These are phyloP conservation scores for Zymoseptoria pseudotritici DNA, from an alignment of 2,329 filamentous ascomycete species.

Conservation along the genomic window DNA sequence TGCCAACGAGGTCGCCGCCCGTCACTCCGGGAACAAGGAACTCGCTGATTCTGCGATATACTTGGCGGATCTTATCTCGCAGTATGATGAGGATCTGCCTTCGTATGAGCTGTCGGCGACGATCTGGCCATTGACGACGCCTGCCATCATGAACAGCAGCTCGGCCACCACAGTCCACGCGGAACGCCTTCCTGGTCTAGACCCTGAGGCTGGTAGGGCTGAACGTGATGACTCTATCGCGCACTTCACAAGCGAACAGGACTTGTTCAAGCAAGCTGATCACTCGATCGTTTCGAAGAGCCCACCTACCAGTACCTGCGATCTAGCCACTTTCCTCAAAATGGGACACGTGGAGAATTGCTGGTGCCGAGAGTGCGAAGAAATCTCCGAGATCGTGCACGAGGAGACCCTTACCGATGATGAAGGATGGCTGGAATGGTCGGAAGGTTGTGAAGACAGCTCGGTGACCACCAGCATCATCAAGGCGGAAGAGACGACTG, in stretches of 20 bases:
- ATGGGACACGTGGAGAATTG: conserved; percentile 26
- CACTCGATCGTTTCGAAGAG: conserved; percentile 6
- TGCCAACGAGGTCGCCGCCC: conserved; percentile 14
- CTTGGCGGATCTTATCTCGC: conserved; percentile 8
- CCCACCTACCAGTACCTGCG: conserved; percentile 11
- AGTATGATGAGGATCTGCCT: neutral
- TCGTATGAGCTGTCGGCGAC: neutral
- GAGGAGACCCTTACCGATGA: conserved; percentile 7
- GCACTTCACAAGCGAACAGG: conserved; percentile 22
- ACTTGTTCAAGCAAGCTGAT: conserved; percentile 16
- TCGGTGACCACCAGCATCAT: neutral
- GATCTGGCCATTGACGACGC: conserved; percentile 5
- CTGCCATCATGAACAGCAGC: neutral
- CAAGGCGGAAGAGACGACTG: neutral
- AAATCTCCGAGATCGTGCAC: conserved; percentile 15
- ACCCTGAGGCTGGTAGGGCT: conserved; percentile 1
- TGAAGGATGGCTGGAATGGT: conserved; percentile 17
- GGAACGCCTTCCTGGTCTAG: neutral
- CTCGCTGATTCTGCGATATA: conserved; percentile 14
- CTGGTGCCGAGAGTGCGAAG: conserved; percentile 22
- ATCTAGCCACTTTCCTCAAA: conserved; percentile 22
- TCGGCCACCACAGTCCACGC: neutral
- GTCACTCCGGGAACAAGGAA: conserved; percentile 4
- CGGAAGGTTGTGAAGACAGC: conserved; percentile 5
- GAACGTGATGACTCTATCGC: conserved; percentile 13